Base-by-base conservation (phyloP, 1,284 basidiomycete species). In the Meira miltonrushii region DNA sequence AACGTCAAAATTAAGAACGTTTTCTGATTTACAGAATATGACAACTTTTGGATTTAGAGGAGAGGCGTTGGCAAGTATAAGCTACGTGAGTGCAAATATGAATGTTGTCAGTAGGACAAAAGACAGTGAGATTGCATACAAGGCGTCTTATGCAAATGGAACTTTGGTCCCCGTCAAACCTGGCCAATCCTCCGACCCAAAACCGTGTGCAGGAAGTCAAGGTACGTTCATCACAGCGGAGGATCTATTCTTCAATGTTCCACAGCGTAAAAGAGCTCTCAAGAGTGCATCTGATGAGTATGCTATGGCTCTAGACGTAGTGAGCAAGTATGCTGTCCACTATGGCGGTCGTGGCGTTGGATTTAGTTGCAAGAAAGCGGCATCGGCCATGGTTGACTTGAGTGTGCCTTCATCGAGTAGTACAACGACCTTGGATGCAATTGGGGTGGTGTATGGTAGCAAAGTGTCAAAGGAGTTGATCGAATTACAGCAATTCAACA, bases 11-110 rank as follows among this genome's bases (percentile, higher is more conserved):
- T 81, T 99, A 10, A 83, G 86, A 0, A 84, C 85, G 0, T 98
- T 93, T 74, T 87, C 88, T 10, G 95, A 99, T 76, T 79, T 99
- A 49, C 85, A 87, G 43, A 83, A 82, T n/a, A 83, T 99, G 50
- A 83, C 85, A 2, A 98, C 95, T 0, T 98, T 96, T 79, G 95
- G 95, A 0, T 99, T 99, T 78, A 85, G 95, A 57, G 95, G 95
- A 37, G 95, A 99, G 79, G 95, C 95, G 0, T 82, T 98, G 21
- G 95, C 95, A 0, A 95, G 92, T 40, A 92, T 99, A 62, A 94
- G 92, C 33, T 92, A 95, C 79, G 91, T 96, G 54, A 67, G 65
- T 44, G 87, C 92, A 1, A 88, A 89, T 74, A 82, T 98, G 63
- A 85, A 86, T 17, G 89, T 98, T 9, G 81, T 90, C 12, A 95